Evolutionary conservation across 306 rosid genomes (phyloP), one percentile per base, ranked within the genome.

Genomic region (Ochetophila trinervis): DNA sequence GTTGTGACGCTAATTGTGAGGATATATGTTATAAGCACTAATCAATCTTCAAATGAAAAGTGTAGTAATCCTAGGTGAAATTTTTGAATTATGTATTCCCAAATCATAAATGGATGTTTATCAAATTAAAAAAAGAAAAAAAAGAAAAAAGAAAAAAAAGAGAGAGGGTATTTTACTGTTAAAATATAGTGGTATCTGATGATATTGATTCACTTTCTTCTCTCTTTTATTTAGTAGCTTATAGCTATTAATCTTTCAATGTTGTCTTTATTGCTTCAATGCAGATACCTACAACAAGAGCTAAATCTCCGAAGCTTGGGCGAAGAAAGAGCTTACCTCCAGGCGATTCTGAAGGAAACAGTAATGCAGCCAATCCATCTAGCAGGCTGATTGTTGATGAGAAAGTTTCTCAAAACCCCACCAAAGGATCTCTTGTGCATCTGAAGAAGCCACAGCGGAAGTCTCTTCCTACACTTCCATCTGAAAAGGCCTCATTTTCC

Each of bases 281-380:
- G 74, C 82, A 94, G 99, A 80, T 90, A 74, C 99, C 99, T 65
- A 80, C 96, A 59, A 94, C 99, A 68, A 88, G 99, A 85, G 87
- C 99, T 54, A 94, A 90, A 77, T 94, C 99, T 75, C 99, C 99
- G 60, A 94, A 94, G 80, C 96, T 94, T 53, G 97, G 99, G 50
- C 91, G 99, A 6, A 90, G 59, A 77, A 94, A 94, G 86, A 74
- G 73, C 78, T 79, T 75, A 57, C 76, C 77, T 60, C 65, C 63
- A 15, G 57, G 75, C 10, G 96, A 82, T 50, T 44, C 83, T 62
- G 90, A 68, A 65, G 91, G 84, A 76, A 83, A 65, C 54, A 27
- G 67, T n/a, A 62, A 62, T 57, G 65, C 73, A 53, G 71, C 62
- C 60, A 76, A 60, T 77, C 86, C 65, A 70, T 71, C 75, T 60